Evolutionary conservation across 139 green algal species (phyloP).

Genomic region (Monoraphidium neglectum): DNA sequence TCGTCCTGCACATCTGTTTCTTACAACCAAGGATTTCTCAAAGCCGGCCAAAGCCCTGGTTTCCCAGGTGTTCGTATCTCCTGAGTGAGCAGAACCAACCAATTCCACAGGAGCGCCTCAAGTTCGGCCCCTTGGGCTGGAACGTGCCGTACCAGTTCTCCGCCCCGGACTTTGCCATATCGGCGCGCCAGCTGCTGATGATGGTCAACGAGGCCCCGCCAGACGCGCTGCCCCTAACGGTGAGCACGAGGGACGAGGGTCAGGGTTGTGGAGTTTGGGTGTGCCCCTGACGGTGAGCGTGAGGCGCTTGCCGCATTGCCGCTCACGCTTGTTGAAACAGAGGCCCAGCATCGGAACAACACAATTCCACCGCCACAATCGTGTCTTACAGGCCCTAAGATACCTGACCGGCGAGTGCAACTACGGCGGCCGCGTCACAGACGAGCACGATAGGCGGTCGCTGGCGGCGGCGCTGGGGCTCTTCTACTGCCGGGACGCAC

Average conservation of each 20-base stretch:
- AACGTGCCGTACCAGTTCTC: constrained; percentile 84
- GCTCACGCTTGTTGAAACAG: too few species aligned
- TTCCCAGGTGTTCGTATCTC: too few species aligned
- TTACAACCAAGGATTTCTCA: too few species aligned
- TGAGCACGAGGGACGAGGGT: constrained; percentile 44
- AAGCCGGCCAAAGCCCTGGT: too few species aligned
- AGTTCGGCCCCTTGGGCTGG: constrained; percentile 82
- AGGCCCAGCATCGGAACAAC: too few species aligned
- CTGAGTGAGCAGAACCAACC: too few species aligned
- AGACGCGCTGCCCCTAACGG: constrained; percentile 45
- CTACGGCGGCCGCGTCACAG: constrained; percentile 79
- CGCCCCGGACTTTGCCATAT: constrained; percentile 73
- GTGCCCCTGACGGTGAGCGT: too few species aligned
- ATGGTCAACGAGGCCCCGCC: constrained; percentile 76
- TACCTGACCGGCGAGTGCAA: constrained; percentile 79
- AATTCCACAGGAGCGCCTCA: constrained; percentile 77
- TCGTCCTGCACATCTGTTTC: too few species aligned
- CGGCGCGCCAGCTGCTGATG: constrained; percentile 71
- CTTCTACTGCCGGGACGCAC: too few species aligned
- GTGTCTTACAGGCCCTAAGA: constrained; percentile 34
- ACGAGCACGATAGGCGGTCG: constrained; percentile 73
- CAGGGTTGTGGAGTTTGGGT: too few species aligned
- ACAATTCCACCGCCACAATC: too few species aligned
- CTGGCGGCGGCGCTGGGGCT: constrained; percentile 67
- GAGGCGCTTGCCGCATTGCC: constrained; percentile 31